Percentiles rank a stretch among this genome's conserved stretches.
Conservation (phyloP, 2,329 filamentous ascomycete genomes). For the Ceratocystis albifundus region DNA sequence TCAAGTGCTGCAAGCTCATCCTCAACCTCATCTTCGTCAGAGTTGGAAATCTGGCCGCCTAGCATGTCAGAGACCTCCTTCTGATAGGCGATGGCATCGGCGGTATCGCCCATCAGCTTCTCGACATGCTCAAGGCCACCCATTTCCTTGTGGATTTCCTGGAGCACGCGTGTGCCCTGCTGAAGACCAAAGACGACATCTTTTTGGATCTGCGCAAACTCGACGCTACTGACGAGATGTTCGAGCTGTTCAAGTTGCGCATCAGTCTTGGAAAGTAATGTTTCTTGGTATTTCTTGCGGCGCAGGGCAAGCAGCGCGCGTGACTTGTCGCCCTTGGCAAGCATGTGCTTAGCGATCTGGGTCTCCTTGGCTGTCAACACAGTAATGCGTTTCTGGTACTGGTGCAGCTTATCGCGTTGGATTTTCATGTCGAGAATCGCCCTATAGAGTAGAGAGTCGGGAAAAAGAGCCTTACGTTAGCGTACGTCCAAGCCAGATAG, state of each 20-base stretch:
- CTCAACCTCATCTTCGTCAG: constrained; percentile 96
- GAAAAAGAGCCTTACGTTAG: background rate
- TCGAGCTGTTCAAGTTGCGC: constrained; percentile 88
- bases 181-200: constrained; percentile 87
- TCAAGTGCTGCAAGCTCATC: constrained; percentile 82
- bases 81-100: constrained; percentile 85
- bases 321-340: constrained; percentile 66
- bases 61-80: constrained; percentile 92
- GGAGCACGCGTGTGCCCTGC: constrained; percentile 79
- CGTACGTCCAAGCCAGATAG: background rate
- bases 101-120: constrained; percentile 85
- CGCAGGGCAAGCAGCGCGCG: constrained; percentile 78
- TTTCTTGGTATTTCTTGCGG: constrained; percentile 94
- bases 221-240: constrained; percentile 74
- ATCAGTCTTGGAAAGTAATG: constrained; percentile 78
- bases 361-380: constrained; percentile 80
- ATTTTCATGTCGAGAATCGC: constrained; percentile 96
- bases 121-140: constrained; percentile 87
- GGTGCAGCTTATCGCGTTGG: constrained; percentile 92
- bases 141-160: constrained; percentile 92
- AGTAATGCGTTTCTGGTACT: constrained; percentile 85
- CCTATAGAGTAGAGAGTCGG: constrained; percentile 37
- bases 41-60: constrained; percentile 74
- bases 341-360: constrained; percentile 70
- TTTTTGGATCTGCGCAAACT: constrained; percentile 94